These are phyloP conservation scores for Forsythia viridissima DNA, from an alignment of 257 asterid species.

Conservation along the genomic window DNA sequence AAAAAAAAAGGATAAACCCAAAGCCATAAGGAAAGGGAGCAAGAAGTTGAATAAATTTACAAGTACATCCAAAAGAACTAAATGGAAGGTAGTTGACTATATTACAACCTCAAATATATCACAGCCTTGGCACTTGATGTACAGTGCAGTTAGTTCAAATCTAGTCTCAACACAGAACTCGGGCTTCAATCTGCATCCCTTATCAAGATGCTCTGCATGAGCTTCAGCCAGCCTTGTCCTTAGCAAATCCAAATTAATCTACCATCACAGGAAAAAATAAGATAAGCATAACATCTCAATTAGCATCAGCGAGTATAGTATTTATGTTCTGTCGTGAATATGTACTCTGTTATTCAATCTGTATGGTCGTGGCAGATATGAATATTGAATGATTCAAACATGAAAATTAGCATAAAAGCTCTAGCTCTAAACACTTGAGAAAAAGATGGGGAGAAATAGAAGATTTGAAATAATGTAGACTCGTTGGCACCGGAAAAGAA, in stretches of 20 bases:
- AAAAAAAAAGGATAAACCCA: not conserved
- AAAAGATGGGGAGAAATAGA: too few relatives aligned
- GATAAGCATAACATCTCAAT: not conserved
- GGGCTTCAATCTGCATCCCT: slow-evolving; percentile 78
- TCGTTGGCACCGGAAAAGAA: not conserved
- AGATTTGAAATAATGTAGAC: not conserved
- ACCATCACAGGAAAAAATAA: slow-evolving; percentile 13
- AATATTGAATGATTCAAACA: not conserved
- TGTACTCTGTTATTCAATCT: not conserved
- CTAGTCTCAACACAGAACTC: slow-evolving; percentile 68
- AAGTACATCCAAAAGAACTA: slow-evolving; percentile 3
- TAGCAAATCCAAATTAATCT: slow-evolving; percentile 68
- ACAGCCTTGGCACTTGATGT: slow-evolving; percentile 73
- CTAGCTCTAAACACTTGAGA: not conserved
- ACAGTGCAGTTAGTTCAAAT: slow-evolving; percentile 73
- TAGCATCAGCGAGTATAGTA: not conserved
- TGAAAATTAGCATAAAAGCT: not conserved
- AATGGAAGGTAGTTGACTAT: slow-evolving; percentile 29
- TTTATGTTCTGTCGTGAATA: not conserved
- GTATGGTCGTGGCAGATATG: not conserved
- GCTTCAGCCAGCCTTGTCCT: slow-evolving; percentile 72
- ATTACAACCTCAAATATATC: slow-evolving; percentile 68
- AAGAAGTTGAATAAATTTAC: not conserved
- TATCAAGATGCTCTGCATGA: slow-evolving; percentile 75
- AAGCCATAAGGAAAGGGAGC: not conserved